Evolutionary conservation across 805 yeast genomes (phyloP), one percentile per base, ranked within the genome.

Genomic region (Cyberlindnera amylophila): DNA sequence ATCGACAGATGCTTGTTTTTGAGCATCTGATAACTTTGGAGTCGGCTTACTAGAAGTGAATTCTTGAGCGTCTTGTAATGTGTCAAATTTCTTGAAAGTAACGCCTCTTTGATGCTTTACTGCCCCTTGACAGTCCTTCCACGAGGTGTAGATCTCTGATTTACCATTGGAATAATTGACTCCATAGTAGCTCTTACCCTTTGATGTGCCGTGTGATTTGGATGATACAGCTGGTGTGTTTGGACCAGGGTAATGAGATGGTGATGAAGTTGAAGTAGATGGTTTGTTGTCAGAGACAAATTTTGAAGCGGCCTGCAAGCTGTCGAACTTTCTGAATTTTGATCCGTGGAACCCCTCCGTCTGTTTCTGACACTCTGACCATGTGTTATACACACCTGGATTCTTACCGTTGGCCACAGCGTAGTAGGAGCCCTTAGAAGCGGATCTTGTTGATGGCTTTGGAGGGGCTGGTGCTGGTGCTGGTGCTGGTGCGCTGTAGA

Each of bases 301-400:
- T 4, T 19, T 13, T 4, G 8, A 8, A 6, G 44, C 44, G 2
- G n/a, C 40, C 6, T 51, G 50, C 1, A 21, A 41, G 2, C 75
- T 60, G 10, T 55, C 48, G 50, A 76, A 75, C 52, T 68, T 71
- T 53, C 69, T 74, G 52, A 49, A 74, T 8, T 17, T 61, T 45
- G 55, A 51, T 41, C 50, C 50, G 7, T 17, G 21, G n/a, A n/a
- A 36, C 1, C 89, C 86, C 6, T 53, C 52, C 0, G 80, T 82
- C 34, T 77, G 74, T 0, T 49, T 43, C 40, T 71, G 64, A 46
- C 83, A 78, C 3, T 70, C 75, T 2, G 58, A 55, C 96, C 96
- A 88, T 19, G 59, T 61, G 6, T 41, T 51, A 58, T 64, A 87
- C 1, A 87, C 65, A 0, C 95, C 96, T 1, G 63, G 54, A 1